Evolutionary conservation across 805 yeast species (phyloP), one percentile per base, ranked within the genome.

Genomic region (Torulaspora delbrueckii): DNA sequence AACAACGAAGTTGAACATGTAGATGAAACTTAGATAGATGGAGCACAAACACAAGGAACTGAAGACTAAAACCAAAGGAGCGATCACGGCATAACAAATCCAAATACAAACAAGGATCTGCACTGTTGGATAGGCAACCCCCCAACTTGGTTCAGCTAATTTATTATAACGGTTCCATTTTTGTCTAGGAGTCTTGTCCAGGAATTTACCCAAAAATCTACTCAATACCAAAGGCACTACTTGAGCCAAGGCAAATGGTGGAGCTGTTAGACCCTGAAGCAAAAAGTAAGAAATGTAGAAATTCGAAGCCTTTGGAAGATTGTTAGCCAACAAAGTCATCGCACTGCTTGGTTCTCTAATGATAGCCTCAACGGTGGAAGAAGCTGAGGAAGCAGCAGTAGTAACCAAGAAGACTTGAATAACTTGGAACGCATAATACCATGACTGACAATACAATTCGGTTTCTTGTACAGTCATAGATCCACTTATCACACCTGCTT

Each of bases 391-490:
- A 8, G 96, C 75, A 44, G 85, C 62, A 3, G 98, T 88, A 34
- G 84, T 75, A 40, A 90, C 95, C 47, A 93, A 65, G 67, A 91
- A 93, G 9, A 85, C 90, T 67, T 91, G 89, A 48, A 91, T 79
- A 39, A 89, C 91, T 71, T 86, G 89, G 78, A 91, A 91, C 1
- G 86, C 96, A 68, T 76, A 91, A 68, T 71, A 93, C 82, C 96
- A 89, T 30, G 81, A 76, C 65, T 91, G 99, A 52, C 93, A 84
- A 75, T 82, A 88, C 48, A 73, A 66, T 56, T 89, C 96, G 46
- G 86, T 77, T 45, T 80, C 76, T 58, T 88, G 91, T 8, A 70
- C 62, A 2, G 96, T 80, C 43, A 86, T 71, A 37, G 74, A 69
- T 23, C 98, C 98, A 27, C 86, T 72, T 42, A 82, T 61, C 55